phyloP scores from a whole-genome alignment of 2,329 filamentous ascomycete species.

The Trichocomaceae sp. region DNA sequence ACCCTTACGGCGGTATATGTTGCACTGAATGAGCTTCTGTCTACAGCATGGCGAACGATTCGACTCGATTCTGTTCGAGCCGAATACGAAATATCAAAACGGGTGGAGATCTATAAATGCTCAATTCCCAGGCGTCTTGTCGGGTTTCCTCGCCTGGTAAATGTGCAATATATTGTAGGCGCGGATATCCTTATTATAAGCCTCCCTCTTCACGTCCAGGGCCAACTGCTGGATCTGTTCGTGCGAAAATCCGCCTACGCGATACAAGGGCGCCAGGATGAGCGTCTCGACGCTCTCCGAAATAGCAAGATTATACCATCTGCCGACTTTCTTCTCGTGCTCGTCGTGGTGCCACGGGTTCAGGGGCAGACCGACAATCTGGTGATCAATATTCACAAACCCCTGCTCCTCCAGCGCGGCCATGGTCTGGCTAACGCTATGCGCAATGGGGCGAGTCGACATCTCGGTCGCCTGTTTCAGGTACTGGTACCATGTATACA shows the following conservation, averaged over 20 bases:
- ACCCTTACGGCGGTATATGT: not conserved
- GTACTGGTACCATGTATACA: slow-evolving; percentile 63
- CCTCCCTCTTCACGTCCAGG: slow-evolving; percentile 58
- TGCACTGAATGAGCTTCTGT: not conserved
- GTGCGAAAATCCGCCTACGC: slow-evolving; percentile 54
- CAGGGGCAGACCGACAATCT: slow-evolving; percentile 62
- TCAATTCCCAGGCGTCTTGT: slow-evolving; percentile 21
- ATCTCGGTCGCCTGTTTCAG: slow-evolving; percentile 62
- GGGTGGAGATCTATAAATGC: too few relatives aligned
- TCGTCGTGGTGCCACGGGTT: slow-evolving; percentile 65
- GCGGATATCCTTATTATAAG: slow-evolving; percentile 61
- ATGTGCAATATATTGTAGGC: slow-evolving; percentile 57
- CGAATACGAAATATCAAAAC: not conserved
- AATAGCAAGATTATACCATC: slow-evolving; percentile 78
- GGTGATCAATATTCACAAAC: slow-evolving; percentile 71
- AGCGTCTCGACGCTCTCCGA: slow-evolving; percentile 66
- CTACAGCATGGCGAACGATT: not conserved
- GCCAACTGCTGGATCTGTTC: slow-evolving; percentile 60
- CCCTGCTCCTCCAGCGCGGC: slow-evolving; percentile 61
- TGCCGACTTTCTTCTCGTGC: slow-evolving; percentile 61
- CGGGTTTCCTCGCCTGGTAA: slow-evolving; percentile 38
- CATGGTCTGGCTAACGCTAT: slow-evolving; percentile 53
- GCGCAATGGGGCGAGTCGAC: slow-evolving; percentile 58
- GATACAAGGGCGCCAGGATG: slow-evolving; percentile 65
- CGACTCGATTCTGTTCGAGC: not conserved